Conservation (phyloP, 2,329 filamentous ascomycete genomes). For the Lanzia echinophila region DNA sequence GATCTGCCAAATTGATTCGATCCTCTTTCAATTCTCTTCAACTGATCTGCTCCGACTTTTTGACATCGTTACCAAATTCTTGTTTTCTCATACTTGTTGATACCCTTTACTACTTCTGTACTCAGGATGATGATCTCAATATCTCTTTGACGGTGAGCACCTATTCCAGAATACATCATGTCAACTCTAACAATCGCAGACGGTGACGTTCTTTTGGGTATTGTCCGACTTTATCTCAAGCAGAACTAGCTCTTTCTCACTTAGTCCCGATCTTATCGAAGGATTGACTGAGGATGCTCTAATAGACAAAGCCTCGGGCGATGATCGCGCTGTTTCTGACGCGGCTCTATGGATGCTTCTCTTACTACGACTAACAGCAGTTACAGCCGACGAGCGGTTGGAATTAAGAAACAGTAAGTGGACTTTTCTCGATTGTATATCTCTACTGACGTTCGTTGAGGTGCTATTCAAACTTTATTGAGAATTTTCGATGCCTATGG, state of each 20-base stretch:
- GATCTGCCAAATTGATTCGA: slow-evolving; percentile 70
- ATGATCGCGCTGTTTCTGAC: slow-evolving; percentile 54
- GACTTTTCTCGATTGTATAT: neutral
- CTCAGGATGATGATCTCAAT: slow-evolving; percentile 86
- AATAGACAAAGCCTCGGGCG: slow-evolving; percentile 50
- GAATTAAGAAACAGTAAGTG: slow-evolving; percentile 68
- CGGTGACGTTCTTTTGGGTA: slow-evolving; percentile 93
- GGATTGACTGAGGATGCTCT: slow-evolving; percentile 51
- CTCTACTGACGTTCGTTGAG: slow-evolving; percentile 35
- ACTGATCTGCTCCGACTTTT: slow-evolving; percentile 90
- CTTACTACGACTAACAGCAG: slow-evolving; percentile 61
- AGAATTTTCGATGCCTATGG: slow-evolving; percentile 90
- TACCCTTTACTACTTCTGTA: slow-evolving; percentile 82
- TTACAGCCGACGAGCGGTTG: slow-evolving; percentile 63
- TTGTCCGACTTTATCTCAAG: slow-evolving; percentile 78
- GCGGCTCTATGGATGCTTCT: slow-evolving; percentile 75
- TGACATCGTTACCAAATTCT: slow-evolving; percentile 62
- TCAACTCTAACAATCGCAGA: slow-evolving; percentile 40
- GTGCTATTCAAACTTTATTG: slow-evolving; percentile 81
- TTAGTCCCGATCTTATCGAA: slow-evolving; percentile 50
- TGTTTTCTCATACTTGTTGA: slow-evolving; percentile 76
- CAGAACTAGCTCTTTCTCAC: slow-evolving; percentile 50
- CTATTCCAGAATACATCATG: neutral
- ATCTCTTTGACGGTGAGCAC: slow-evolving; percentile 78
- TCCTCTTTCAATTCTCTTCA: slow-evolving; percentile 86